Evolutionary conservation across 2,329 filamentous ascomycete species (phyloP).

Genomic region (Ophiostoma triangulosporum): DNA sequence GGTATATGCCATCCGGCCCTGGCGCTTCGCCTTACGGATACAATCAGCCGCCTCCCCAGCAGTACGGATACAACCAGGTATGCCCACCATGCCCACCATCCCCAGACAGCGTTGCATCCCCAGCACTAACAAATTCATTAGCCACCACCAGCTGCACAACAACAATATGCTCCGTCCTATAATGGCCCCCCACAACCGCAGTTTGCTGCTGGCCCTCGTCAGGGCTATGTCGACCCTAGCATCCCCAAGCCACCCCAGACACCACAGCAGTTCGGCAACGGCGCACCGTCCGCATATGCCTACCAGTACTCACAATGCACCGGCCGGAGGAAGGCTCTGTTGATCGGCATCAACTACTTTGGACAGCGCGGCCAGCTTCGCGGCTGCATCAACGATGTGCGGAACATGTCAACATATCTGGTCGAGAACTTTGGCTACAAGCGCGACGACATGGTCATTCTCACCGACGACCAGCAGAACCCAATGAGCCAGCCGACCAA

Average conservation of each 20-base stretch:
- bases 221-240: slow-evolving; percentile 2
- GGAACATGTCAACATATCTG: slow-evolving; percentile 89
- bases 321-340: slow-evolving; percentile 71
- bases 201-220: not conserved
- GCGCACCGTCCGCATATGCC: slow-evolving; percentile 65
- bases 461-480: slow-evolving; percentile 94
- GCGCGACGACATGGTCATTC: slow-evolving; percentile 89
- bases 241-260: slow-evolving; percentile 9
- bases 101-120: not conserved
- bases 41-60: slow-evolving; percentile 9
- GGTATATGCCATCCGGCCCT: slow-evolving; percentile 7
- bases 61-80: slow-evolving; percentile 9
- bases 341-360: slow-evolving; percentile 97
- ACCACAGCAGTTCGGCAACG: slow-evolving; percentile 38
- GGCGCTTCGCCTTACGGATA: slow-evolving; percentile 4
- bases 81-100: not conserved
- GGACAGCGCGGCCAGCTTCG: slow-evolving; percentile 76
- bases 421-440: slow-evolving; percentile 85
- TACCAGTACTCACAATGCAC: slow-evolving; percentile 91
- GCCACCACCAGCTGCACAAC: slow-evolving; percentile 3
- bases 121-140: not conserved
- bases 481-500: slow-evolving; percentile 96
- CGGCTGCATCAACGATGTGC: slow-evolving; percentile 94
- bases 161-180: not conserved
- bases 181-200: slow-evolving; percentile 1